These are phyloP conservation scores for Colletotrichum sp. DNA, from an alignment of 2,329 filamentous ascomycete genomes.

Conservation along the genomic window DNA sequence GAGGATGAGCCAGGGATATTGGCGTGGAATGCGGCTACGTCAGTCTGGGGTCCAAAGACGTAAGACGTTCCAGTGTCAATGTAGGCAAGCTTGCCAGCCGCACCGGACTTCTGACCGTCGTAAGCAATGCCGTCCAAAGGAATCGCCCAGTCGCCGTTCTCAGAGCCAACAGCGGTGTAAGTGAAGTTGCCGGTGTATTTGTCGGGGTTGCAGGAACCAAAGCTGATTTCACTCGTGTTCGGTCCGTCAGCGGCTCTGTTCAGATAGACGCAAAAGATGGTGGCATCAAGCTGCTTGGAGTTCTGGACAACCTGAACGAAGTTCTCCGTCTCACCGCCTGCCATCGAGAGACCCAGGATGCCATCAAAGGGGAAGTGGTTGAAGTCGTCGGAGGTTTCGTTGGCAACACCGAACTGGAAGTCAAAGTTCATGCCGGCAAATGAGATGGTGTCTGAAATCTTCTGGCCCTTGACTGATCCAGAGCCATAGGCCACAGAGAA, in stretches of 20 bases:
- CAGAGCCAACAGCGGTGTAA: constrained; percentile 62
- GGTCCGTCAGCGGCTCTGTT: constrained; percentile 68
- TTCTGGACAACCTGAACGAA: constrained; percentile 68
- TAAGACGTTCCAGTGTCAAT: constrained; percentile 87
- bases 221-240: constrained; percentile 78
- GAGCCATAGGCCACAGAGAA: constrained; percentile 80
- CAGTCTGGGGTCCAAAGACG: constrained; percentile 71
- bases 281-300: constrained; percentile 61
- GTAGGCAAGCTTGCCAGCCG: constrained; percentile 66
- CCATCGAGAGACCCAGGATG: constrained; percentile 79
- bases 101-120: constrained; percentile 61
- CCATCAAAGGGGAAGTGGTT: constrained; percentile 83
- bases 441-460: constrained; percentile 70
- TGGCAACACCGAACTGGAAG: constrained; percentile 76
- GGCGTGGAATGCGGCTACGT: constrained; percentile 69
- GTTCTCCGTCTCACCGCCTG: constrained; percentile 63
- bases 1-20: constrained; percentile 66
- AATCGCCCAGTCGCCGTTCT: constrained; percentile 74
- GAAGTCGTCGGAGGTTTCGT: constrained; percentile 76
- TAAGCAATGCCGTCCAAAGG: constrained; percentile 69
- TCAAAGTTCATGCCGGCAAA: constrained; percentile 69
- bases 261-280: constrained; percentile 75
- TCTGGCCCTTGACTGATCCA: constrained; percentile 71
- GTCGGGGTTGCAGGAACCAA: constrained; percentile 71
- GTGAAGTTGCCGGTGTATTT: constrained; percentile 72